Evolutionary conservation across 2,329 filamentous ascomycete genomes (phyloP), one percentile per base, ranked within the genome.

Genomic region (Exophiala spinifera): DNA sequence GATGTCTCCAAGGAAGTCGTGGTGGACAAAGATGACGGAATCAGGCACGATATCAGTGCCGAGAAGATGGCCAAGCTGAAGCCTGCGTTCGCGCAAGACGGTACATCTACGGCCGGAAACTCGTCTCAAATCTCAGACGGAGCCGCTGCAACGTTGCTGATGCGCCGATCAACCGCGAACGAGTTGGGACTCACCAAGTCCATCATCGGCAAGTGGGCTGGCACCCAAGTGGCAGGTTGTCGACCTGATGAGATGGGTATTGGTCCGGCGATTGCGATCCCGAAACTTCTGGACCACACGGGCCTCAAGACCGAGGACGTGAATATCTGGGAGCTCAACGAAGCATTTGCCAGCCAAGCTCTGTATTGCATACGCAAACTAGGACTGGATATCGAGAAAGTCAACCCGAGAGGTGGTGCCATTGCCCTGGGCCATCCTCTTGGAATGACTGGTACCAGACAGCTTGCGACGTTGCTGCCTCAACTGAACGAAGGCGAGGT

Each of bases 401-500:
- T 96, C 15, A 97, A 97, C 73, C 90, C 90, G 0, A 91, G 95
- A 65, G 92, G 92, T 57, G 91, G 92, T 28, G 92, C 91, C 2
- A 96, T 96, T 70, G 91, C 92, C n/a, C 74, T 96, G 20, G 92
- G 92, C 1, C 92, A 96, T 70, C 91, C 91, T 4, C 79, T 96
- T 1, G 91, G 92, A 44, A 91, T 91, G 28, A 96, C 91, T 4
- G 90, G 89, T 31, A 89, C 88, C 25, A 79, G 91, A 62, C 87
- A 95, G 80, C 73, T 91, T 64, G 84, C 84, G 45, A 92, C 88
- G 47, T 70, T 92, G 76, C 68, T 95, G 74, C 69, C 81, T 72
- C 79, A 87, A 76, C 67, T 88, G 83, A 72, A 88, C 63, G 79
- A 79, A 51, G 81, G 84, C 1, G 79, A 92, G 70, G 76, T 95